Evolutionary conservation across 345 rosid genomes (phyloP).

Genomic region (Angophora floribunda): DNA sequence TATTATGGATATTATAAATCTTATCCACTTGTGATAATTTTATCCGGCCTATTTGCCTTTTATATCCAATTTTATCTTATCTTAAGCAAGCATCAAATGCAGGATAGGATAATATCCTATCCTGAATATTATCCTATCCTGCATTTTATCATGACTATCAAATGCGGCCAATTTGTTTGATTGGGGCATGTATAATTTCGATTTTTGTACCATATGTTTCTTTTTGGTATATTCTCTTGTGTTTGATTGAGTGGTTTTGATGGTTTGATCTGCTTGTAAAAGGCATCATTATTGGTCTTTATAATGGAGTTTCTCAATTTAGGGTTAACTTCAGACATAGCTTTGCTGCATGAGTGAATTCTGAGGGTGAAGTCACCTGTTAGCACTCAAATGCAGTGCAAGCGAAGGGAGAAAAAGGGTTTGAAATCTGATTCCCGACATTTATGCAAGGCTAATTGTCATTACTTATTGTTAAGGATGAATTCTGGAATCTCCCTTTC

Average conservation of each 20-base stretch:
- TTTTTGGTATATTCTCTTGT: neutral
- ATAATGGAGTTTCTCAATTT: neutral
- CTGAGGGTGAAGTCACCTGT: neutral
- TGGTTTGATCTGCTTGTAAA: neutral
- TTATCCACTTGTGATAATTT: too few relatives aligned
- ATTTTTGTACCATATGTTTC: neutral
- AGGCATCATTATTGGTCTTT: neutral
- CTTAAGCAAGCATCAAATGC: too few relatives aligned
- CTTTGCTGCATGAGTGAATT: neutral
- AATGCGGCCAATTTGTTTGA: neutral
- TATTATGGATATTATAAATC: too few relatives aligned
- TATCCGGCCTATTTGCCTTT: too few relatives aligned
- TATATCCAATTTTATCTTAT: too few relatives aligned
- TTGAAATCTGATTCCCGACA: neutral
- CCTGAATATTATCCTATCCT: too few relatives aligned
- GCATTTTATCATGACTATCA: too few relatives aligned
- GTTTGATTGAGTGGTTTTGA: neutral
- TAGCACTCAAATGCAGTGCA: neutral
- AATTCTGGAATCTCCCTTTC: neutral
- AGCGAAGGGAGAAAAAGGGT: neutral
- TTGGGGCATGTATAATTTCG: neutral
- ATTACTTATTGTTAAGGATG: neutral
- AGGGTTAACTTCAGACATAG: neutral
- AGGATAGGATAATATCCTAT: too few relatives aligned
- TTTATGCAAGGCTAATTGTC: neutral